Evolutionary conservation across 371 early-diverging fungal genomes (phyloP), one percentile per base, ranked within the genome.

Genomic region (Actinomortierella ambigua): DNA sequence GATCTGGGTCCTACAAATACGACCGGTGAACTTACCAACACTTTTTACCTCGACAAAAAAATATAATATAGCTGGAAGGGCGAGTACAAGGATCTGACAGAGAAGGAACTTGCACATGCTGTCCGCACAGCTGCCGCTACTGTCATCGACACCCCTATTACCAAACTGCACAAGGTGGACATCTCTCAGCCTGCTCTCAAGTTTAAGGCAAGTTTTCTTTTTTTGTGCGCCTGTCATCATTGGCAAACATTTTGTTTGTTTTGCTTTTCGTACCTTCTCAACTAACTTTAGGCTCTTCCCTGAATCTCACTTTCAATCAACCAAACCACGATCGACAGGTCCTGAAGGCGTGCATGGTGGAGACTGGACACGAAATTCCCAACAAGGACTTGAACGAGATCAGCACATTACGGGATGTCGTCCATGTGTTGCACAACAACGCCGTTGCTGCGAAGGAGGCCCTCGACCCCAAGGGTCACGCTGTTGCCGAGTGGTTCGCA

Each of bases 401-500:
- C 55, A 57, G 55, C 55, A 59, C 57, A 26, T 65, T 70, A 58
- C 48, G 56, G 55, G 71, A 70, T 24, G 14, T 70, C 17, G 47
- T 59, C 28, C 41, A 57, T 2, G 55, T 57, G 11, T 28, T 71
- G 40, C 51, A 59, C 28, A 39, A 24, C 20, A 34, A 65, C 22
- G 56, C 61, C 24, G 46, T 55, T 34, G 66, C 50, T 13, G 26
- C 57, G 0, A 18, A 40, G 3, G 50, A 34, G 17, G 50, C 59
- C 8, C 39, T 57, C 13, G 27, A 22, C 0, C 50, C 27, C 61
- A 44, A 44, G 20, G 71, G 71, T n/a, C 71, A 71, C 27, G 59
- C 65, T 2, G 71, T 71, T 41, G 71, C 71, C 23, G 66, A 71
- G 52, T 71, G 71, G 71, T 71, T 71, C 57, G n/a, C n/a, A n/a